A percentile compares a stretch with the other conserved stretches of the same genome.
These are phyloP conservation scores for Silene latifolia DNA, from an alignment of 148 eudicot genomes.

Conservation along the genomic window DNA sequence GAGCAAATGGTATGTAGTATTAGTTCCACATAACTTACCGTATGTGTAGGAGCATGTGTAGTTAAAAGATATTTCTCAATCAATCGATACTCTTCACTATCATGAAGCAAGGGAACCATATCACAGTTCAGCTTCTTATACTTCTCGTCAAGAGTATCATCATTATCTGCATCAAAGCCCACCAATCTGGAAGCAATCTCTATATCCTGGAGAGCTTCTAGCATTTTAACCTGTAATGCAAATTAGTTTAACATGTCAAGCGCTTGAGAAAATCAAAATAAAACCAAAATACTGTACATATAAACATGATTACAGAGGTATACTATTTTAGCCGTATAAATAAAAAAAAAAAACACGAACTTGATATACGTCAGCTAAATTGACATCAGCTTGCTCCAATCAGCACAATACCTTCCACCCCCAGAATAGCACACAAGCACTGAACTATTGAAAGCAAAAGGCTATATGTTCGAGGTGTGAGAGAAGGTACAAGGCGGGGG, in stretches of 20 bases:
- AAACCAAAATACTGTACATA: background rate
- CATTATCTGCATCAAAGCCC: conserved; percentile 76
- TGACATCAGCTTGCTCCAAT: too few relatives aligned
- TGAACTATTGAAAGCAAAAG: background rate
- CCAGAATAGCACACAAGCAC: background rate
- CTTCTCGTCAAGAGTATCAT: conserved; percentile 77
- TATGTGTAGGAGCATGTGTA: conserved; percentile 99
- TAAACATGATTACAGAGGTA: background rate
- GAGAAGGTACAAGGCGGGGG: too few relatives aligned
- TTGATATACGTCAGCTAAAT: too few relatives aligned
- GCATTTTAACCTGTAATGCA: conserved; percentile 78
- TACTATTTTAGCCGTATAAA: background rate
- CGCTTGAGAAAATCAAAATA: background rate
- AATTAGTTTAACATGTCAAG: background rate
- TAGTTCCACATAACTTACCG: conserved; percentile 41
- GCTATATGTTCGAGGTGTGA: too few relatives aligned
- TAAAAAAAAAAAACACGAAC: too few relatives aligned
- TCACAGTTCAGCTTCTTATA: conserved; percentile 81
- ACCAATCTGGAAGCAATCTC: conserved; percentile 96
- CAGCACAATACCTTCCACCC: background rate
- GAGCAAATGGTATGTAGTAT: background rate
- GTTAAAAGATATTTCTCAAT: conserved; percentile 87
- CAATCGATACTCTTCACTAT: conserved; percentile 72
- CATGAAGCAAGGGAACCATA: conserved; percentile 72
- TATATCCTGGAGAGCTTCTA: conserved; percentile 99